These are phyloP conservation scores for Mycena olivaceomarginata DNA, from an alignment of 768 basidiomycete genomes.

Conservation along the genomic window DNA sequence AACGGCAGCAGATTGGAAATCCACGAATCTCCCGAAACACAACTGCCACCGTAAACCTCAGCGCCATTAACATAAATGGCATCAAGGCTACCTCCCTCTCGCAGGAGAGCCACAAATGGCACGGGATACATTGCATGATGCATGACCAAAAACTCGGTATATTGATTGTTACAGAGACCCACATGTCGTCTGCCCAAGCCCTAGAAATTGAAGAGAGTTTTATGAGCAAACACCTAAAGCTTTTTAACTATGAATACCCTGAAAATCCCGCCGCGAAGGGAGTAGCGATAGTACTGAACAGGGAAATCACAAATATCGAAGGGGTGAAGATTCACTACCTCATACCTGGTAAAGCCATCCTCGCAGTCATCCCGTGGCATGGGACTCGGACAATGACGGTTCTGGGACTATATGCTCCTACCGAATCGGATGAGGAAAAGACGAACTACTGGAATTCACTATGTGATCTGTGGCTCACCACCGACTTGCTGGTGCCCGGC, in stretches of 20 bases:
- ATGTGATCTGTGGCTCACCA: neutral
- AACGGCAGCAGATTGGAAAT: neutral
- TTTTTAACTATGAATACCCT: neutral
- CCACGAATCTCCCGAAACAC: neutral
- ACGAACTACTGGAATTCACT: constrained; percentile 42
- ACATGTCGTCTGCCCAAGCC: constrained; percentile 2
- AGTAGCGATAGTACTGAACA: constrained; percentile 25
- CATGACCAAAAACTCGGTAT: neutral
- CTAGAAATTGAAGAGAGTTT: neutral
- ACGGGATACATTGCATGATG: neutral
- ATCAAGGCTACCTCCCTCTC: neutral
- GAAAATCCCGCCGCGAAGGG: neutral
- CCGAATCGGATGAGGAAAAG: constrained; percentile 16
- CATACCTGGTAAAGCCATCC: constrained; percentile 28
- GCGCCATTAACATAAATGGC: neutral
- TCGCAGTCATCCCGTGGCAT: constrained; percentile 18
- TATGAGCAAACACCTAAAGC: neutral
- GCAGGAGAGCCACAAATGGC: neutral
- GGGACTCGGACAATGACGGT: constrained; percentile 27
- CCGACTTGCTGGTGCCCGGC: constrained; percentile 5
- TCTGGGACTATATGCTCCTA: constrained; percentile 48
- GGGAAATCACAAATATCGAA: constrained; percentile 17
- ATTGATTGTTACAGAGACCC: neutral
- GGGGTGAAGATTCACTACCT: constrained; percentile 5
- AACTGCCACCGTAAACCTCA: neutral